phyloP scores from a whole-genome alignment of 768 basidiomycete species.

The Tulasnella sp. region DNA sequence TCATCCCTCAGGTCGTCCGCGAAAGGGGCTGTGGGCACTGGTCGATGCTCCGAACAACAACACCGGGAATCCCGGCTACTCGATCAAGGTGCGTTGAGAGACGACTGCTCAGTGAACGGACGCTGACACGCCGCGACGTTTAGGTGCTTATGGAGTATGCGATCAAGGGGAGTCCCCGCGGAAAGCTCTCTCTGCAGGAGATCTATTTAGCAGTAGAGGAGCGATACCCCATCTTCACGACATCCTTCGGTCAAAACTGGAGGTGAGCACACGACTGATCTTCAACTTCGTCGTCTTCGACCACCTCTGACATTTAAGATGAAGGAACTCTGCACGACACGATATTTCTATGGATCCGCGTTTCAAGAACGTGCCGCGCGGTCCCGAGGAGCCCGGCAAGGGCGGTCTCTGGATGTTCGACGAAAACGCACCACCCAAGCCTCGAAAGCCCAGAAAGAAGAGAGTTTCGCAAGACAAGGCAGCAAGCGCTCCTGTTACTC shows the following conservation, averaged over 20 bases:
- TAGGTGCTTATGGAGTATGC: constrained; percentile 23
- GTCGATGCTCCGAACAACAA: constrained; percentile 22
- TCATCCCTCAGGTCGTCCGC: neutral
- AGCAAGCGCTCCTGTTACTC: neutral
- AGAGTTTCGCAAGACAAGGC: neutral
- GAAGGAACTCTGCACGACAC: constrained; percentile 23
- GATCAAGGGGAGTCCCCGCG: constrained; percentile 21
- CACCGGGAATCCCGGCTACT: constrained; percentile 18
- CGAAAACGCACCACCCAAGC: constrained; percentile 19
- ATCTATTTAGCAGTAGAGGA: constrained; percentile 23
- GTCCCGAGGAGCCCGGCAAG: constrained; percentile 13
- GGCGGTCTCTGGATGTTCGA: constrained; percentile 24
- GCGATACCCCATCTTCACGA: constrained; percentile 20
- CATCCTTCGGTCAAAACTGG: constrained; percentile 11
- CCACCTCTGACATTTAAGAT: neutral
- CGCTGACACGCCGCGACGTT: neutral
- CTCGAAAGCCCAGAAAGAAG: constrained; percentile 7
- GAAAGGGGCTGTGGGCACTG: constrained; percentile 11
- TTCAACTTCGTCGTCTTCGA: neutral
- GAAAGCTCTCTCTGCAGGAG: constrained; percentile 20
- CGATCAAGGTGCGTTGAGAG: constrained; percentile 13
- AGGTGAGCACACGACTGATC: neutral
- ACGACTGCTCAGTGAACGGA: neutral
- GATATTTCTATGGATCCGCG: constrained; percentile 24
- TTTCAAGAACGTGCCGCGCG: constrained; percentile 18